Conservation (phyloP, 345 rosid genomes). For the Durio zibethinus region DNA sequence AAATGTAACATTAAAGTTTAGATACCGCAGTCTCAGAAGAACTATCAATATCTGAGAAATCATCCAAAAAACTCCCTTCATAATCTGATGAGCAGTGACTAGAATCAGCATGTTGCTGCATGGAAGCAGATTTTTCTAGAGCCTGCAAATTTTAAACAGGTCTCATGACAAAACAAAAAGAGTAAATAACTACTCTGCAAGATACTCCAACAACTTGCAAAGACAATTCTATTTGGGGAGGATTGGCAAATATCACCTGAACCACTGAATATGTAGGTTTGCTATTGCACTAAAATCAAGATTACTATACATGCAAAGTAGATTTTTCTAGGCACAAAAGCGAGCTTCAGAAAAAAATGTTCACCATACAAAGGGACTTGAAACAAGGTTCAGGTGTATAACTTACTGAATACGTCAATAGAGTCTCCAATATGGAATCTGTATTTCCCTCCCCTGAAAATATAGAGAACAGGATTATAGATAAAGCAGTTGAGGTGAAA, state of each 20-base stretch:
- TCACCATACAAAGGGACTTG: neutral
- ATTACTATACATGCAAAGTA: neutral
- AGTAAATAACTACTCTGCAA: neutral
- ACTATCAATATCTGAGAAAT: conserved; percentile 44
- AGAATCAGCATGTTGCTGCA: conserved; percentile 34
- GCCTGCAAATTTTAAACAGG: conserved; percentile 40
- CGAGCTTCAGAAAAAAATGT: neutral
- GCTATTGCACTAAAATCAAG: neutral
- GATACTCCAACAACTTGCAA: neutral
- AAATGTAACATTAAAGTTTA: neutral
- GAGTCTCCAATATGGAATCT: conserved; percentile 53
- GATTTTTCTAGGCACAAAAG: neutral
- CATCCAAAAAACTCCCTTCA: conserved; percentile 47
- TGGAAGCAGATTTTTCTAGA: conserved; percentile 41
- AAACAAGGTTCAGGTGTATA: neutral
- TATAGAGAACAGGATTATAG: neutral
- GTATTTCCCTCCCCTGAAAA: conserved; percentile 54
- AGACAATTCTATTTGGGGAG: neutral
- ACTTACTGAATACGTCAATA: conserved; percentile 52
- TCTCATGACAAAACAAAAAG: neutral
- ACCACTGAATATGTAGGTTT: neutral
- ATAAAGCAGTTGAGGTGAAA: neutral
- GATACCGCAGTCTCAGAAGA: conserved; percentile 62
- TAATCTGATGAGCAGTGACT: conserved; percentile 46
- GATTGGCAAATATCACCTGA: neutral